Base-by-base conservation (phyloP, 163 green algal species). In the Scenedesmus sp. region DNA sequence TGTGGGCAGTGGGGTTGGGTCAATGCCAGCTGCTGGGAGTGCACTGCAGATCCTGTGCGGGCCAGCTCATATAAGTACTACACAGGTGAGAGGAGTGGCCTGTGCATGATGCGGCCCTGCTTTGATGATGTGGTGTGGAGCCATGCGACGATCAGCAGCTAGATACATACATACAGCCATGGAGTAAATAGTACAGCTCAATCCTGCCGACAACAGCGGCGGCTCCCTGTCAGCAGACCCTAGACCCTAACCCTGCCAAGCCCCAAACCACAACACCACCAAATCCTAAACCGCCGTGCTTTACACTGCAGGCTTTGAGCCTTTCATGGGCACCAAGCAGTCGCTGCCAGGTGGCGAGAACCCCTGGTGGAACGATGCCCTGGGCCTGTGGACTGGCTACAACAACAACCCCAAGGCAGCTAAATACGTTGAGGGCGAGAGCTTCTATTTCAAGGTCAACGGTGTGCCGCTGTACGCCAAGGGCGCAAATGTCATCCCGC, bases 391-490 rank as follows among this genome's bases (percentile, higher is more conserved):
- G 90, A 90, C 90, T 5, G 90, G 83, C 56, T 92, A 87, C 74
- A 86, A 86, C 83, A 87, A 79, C 57, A 70, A 85, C 76, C 90
- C 90, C 23, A 77, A 84, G 23, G 2, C 79, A 20, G 90, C 85
- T 10, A 84, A 91, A 10, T 20, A 46, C 18, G 66, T 93, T 3
- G 90, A 93, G 54, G 90, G 90, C 15, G 85, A 93, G 76, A 91
- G 77, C 0, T 90, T 91, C 57, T 93, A 88, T 77, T 91, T 93
- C 62, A 91, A 79, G 93, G 88, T 97, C 56, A 98, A 98, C 84
- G 95, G 93, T 12, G 70, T 95, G 26, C 93, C 93, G 7, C 67
- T 97, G 13, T 98, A 94, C 85, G 92, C 94, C 6, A 95, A 95
- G 86, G 91, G 91, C 15, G 64, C 86, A 23, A 93, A 93, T 70